A percentile compares a stretch with the other conserved stretches of the same genome.
Conservation (phyloP, 331 rosid genomes). For the Quercus phellos region DNA sequence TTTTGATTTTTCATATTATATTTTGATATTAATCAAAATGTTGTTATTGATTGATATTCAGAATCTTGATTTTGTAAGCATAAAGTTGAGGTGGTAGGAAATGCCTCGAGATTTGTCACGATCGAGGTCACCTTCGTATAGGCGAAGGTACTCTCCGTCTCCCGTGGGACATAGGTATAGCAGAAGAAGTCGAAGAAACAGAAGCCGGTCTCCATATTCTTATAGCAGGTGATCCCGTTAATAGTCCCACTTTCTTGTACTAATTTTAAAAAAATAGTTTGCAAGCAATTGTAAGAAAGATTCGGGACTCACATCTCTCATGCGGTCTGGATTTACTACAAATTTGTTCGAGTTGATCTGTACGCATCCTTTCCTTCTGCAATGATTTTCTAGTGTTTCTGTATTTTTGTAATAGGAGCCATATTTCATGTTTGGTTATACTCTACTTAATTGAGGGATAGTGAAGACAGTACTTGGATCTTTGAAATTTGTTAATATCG, state of each 20-base stretch:
- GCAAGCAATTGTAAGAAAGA: conserved; percentile 17
- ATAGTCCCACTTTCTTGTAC: conserved; percentile 25
- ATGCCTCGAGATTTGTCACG: conserved; percentile 94
- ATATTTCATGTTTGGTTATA: conserved; percentile 2
- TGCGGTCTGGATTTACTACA: conserved; percentile 34
- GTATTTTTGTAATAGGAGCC: conserved; percentile 1
- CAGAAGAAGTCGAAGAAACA: conserved; percentile 77
- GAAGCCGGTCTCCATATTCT: conserved; percentile 81
- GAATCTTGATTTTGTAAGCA: background rate
- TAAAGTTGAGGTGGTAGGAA: conserved; percentile 32
- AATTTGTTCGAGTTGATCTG: conserved; percentile 27
- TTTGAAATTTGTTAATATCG: conserved; percentile 10
- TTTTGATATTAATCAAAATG: background rate
- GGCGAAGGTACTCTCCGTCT: conserved; percentile 83
- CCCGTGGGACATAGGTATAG: conserved; percentile 62
- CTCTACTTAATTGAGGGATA: conserved; percentile 18
- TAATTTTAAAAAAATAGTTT: background rate
- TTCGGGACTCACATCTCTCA: conserved; percentile 23
- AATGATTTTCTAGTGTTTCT: conserved; percentile 3
- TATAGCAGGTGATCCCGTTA: conserved; percentile 88
- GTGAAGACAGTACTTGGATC: conserved; percentile 1
- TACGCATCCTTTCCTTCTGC: conserved; percentile 28
- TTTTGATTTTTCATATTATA: background rate
- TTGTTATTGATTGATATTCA: background rate
- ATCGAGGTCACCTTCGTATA: conserved; percentile 74